phyloP scores from a whole-genome alignment of 768 basidiomycete genomes.

The Tylopilus sp. region DNA sequence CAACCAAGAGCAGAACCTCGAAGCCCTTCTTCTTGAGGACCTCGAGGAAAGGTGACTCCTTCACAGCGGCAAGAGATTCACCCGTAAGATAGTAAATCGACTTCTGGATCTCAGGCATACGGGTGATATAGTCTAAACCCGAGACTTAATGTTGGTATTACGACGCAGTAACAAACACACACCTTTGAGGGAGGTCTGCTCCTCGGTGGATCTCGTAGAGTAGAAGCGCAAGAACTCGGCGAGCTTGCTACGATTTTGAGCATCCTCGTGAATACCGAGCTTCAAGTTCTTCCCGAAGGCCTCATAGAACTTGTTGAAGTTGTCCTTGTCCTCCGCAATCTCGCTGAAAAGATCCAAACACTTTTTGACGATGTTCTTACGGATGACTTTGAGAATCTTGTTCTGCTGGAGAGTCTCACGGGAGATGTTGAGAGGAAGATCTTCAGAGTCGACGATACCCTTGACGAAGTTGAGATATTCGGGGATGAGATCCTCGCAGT shows the following conservation, averaged over 20 bases:
- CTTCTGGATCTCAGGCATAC: constrained; percentile 98
- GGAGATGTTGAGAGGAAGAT: constrained; percentile 99
- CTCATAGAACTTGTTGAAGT: constrained; percentile 95
- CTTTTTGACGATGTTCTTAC: constrained; percentile 99
- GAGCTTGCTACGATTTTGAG: constrained; percentile 98
- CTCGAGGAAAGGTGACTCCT: constrained; percentile 98
- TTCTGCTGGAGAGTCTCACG: constrained; percentile 99
- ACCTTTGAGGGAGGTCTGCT: constrained; percentile 93
- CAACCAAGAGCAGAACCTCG: constrained; percentile 94
- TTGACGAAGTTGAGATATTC: constrained; percentile 99
- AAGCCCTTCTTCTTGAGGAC: constrained; percentile 99
- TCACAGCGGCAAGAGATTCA: constrained; percentile 87
- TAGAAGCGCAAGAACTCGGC: constrained; percentile 98
- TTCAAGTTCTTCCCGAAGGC: constrained; percentile 99
- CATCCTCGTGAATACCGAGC: constrained; percentile 98
- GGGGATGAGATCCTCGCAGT: constrained; percentile 98
- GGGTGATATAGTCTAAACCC: constrained; percentile 89
- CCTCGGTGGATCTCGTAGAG: constrained; percentile 91
- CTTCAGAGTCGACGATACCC: constrained; percentile 99
- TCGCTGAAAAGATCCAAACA: constrained; percentile 91
- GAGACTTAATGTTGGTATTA: not conserved
- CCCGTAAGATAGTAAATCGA: constrained; percentile 99
- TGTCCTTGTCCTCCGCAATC: constrained; percentile 99
- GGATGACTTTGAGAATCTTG: constrained; percentile 99
- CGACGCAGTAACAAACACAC: constrained; percentile 14